Evolutionary conservation across 306 rosid species (phyloP).

Genomic region (Castanea mollissima): DNA sequence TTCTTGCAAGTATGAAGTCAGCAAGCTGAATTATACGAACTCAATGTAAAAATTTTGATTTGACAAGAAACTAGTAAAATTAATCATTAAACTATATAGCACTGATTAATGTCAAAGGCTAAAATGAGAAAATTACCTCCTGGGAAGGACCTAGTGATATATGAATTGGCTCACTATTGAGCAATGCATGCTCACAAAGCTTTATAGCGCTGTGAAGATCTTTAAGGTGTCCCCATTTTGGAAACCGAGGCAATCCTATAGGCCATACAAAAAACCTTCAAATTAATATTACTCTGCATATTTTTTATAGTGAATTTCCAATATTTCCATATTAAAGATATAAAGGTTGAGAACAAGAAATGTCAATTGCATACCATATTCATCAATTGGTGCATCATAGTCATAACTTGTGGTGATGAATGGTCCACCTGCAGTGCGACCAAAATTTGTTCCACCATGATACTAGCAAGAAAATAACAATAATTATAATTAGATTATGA

Average conservation of each 20-base stretch:
- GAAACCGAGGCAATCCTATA: constrained; percentile 81
- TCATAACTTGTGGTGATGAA: constrained; percentile 97
- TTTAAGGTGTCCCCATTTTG: constrained; percentile 97
- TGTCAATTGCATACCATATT: constrained; percentile 58
- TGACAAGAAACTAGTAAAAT: not conserved
- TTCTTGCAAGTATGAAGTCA: not conserved
- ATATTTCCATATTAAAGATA: not conserved
- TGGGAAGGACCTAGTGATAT: constrained; percentile 64
- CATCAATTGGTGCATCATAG: constrained; percentile 94
- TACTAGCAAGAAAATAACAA: constrained; percentile 44
- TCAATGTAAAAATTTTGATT: constrained; percentile 9
- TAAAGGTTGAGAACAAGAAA: not conserved
- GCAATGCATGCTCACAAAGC: constrained; percentile 66
- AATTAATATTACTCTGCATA: not conserved
- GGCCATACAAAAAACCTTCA: not conserved
- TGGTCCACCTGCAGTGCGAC: constrained; percentile 97
- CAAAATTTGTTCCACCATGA: constrained; percentile 98
- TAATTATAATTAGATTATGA: constrained; percentile 4
- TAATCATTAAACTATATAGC: not conserved
- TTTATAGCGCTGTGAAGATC: constrained; percentile 86
- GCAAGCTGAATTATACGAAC: not conserved
- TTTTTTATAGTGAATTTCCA: not conserved
- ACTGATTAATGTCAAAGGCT: constrained; percentile 12
- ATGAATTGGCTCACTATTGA: constrained; percentile 52
- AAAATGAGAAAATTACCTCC: constrained; percentile 56